These are phyloP conservation scores for Penicillium digitatum DNA, from an alignment of 2,329 filamentous ascomycete species.

Conservation along the genomic window DNA sequence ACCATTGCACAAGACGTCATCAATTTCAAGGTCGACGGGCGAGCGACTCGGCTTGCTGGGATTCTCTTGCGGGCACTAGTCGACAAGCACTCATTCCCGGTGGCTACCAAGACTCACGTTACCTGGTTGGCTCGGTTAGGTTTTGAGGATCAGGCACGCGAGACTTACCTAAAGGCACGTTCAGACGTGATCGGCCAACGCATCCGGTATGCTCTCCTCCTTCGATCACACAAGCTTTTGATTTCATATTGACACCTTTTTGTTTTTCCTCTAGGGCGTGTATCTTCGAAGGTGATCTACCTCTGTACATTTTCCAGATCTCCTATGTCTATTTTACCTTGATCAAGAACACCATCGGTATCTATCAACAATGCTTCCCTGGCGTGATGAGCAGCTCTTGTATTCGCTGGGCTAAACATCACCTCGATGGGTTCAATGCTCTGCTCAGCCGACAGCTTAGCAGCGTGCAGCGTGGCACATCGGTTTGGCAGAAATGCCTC, in stretches of 20 bases:
- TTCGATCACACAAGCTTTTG: not conserved
- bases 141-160: constrained; percentile 83
- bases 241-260: constrained; percentile 22
- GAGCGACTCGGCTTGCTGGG: constrained; percentile 70
- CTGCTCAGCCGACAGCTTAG: constrained; percentile 80
- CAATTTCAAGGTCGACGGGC: constrained; percentile 82
- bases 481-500: constrained; percentile 79
- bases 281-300: constrained; percentile 89
- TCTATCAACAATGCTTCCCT: constrained; percentile 83
- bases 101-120: constrained; percentile 75
- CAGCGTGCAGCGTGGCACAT: constrained; percentile 71
- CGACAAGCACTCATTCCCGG: constrained; percentile 70
- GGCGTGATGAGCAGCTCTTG: constrained; percentile 85
- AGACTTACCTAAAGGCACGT: constrained; percentile 78
- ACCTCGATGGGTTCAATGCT: constrained; percentile 84
- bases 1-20: constrained; percentile 86
- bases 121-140: constrained; percentile 80
- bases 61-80: constrained; percentile 74
- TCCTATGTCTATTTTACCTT: constrained; percentile 94
- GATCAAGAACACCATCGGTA: constrained; percentile 86
- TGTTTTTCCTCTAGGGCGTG: constrained; percentile 62
- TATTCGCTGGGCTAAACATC: constrained; percentile 97
- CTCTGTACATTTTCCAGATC: constrained; percentile 89
- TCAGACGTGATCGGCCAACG: constrained; percentile 74
- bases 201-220: constrained; percentile 60